Evolutionary conservation across 2,329 filamentous ascomycete species (phyloP).

Genomic region (Exophiala viscosa): DNA sequence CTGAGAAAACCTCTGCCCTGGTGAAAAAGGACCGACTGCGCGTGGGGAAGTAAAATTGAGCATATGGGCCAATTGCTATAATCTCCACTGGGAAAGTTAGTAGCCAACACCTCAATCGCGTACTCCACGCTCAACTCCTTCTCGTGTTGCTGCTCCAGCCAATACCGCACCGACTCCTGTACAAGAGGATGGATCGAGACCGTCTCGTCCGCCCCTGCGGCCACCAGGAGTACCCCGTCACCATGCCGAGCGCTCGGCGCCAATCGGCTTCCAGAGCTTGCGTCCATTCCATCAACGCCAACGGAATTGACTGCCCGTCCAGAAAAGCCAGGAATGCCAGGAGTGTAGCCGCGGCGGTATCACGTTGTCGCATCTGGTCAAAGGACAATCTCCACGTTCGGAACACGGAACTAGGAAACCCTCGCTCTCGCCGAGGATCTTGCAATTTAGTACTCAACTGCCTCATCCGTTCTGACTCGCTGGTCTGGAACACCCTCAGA

Average conservation of each 20-base stretch:
- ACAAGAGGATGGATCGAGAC: constrained; percentile 7
- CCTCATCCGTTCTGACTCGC: too few relatives aligned
- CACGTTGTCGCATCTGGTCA: constrained; percentile 53
- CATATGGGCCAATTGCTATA: too few relatives aligned
- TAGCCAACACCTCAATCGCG: neutral
- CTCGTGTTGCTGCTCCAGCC: constrained; percentile 6
- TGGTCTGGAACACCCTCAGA: constrained; percentile 20
- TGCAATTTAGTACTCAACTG: constrained; percentile 2
- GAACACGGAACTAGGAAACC: constrained; percentile 14
- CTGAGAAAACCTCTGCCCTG: neutral
- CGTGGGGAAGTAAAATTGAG: constrained; percentile 5
- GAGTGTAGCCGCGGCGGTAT: constrained; percentile 46
- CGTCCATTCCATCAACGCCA: neutral
- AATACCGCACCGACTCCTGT: constrained; percentile 9
- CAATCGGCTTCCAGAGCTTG: neutral
- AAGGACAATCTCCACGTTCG: constrained; percentile 24
- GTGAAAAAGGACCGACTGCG: neutral
- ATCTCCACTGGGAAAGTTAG: too few relatives aligned
- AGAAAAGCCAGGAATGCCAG: constrained; percentile 23
- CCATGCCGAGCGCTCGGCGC: neutral
- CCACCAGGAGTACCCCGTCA: constrained; percentile 7
- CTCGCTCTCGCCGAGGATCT: constrained; percentile 9
- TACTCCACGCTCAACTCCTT: constrained; percentile 1
- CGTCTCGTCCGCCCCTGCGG: neutral
- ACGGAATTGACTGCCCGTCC: constrained; percentile 24